phyloP scores from a whole-genome alignment of 2,329 filamentous ascomycete genomes.

The Nectriaceae sp. region DNA sequence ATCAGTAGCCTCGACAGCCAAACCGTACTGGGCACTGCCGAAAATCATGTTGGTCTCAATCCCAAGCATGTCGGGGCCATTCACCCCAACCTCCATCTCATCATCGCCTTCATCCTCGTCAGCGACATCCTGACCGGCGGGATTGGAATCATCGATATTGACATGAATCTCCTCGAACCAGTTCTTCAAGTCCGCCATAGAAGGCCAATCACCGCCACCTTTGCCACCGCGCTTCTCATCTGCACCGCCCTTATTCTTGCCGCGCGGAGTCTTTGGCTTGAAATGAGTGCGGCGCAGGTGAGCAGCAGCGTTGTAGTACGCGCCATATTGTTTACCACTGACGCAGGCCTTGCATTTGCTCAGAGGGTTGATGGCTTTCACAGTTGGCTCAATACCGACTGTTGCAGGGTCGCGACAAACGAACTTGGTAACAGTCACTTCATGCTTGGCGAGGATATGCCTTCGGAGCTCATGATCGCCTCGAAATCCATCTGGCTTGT shows the following conservation, averaged over 20 bases:
- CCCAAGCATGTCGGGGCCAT: conserved; percentile 21
- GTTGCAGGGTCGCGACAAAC: conserved; percentile 57
- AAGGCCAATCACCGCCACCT: conserved; percentile 30
- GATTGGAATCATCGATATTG: conserved; percentile 40
- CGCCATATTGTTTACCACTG: conserved; percentile 76
- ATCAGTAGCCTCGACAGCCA: conserved; percentile 22
- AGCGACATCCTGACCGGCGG: conserved; percentile 34
- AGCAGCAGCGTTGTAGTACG: conserved; percentile 93
- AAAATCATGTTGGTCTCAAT: conserved; percentile 26
- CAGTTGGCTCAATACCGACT: conserved; percentile 42
- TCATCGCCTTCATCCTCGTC: conserved; percentile 30
- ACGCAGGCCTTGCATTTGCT: conserved; percentile 82
- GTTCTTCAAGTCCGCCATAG: conserved; percentile 38
- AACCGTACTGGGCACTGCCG: conserved; percentile 24
- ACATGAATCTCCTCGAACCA: conserved; percentile 61
- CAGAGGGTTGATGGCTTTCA: conserved; percentile 63
- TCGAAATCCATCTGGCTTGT: conserved; percentile 77
- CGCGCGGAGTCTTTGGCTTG: conserved; percentile 59
- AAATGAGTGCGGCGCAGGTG: conserved; percentile 90
- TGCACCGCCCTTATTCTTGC: conserved; percentile 40
- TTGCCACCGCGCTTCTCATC: conserved; percentile 56
- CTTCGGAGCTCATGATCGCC: conserved; percentile 81
- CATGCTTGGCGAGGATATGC: conserved; percentile 68
- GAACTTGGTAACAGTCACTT: conserved; percentile 54
- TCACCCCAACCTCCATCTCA: conserved; percentile 15